Conservation (phyloP, 164 flowering plant genomes). For the Nymphaea thermarum region DNA sequence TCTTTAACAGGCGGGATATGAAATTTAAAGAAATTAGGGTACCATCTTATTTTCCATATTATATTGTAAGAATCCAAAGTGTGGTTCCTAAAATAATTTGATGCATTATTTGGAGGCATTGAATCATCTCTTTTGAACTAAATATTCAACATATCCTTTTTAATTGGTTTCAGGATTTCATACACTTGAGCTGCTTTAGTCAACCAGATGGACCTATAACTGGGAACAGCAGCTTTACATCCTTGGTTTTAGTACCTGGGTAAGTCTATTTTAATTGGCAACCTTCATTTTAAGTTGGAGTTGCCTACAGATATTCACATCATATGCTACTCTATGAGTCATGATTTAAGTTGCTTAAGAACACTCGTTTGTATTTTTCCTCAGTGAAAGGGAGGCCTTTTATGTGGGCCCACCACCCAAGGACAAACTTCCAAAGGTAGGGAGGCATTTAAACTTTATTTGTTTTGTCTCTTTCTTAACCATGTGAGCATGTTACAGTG, state of each 20-base stretch:
- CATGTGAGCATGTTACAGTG: constrained; percentile 28
- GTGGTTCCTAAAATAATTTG: too few relatives aligned
- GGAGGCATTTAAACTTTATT: neutral
- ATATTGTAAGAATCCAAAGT: too few relatives aligned
- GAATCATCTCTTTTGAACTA: too few relatives aligned
- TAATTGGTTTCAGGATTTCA: constrained; percentile 36
- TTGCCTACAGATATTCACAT: too few relatives aligned
- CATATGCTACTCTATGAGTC: too few relatives aligned
- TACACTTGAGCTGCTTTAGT: constrained; percentile 66
- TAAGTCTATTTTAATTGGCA: constrained; percentile 14
- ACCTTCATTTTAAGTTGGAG: too few relatives aligned
- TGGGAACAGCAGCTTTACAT: constrained; percentile 59
- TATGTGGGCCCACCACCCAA: constrained; percentile 78
- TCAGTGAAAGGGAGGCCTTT: constrained; percentile 67
- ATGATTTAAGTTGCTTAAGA: too few relatives aligned
- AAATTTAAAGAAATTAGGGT: too few relatives aligned
- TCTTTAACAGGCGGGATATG: too few relatives aligned
- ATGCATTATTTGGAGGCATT: too few relatives aligned
- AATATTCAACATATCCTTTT: too few relatives aligned
- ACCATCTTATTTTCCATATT: too few relatives aligned
- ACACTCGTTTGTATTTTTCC: neutral
- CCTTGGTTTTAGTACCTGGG: constrained; percentile 78
- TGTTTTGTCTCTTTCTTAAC: neutral
- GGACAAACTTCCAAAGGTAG: constrained; percentile 92
- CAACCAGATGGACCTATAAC: constrained; percentile 91